Base-by-base conservation (phyloP, 2,329 filamentous ascomycete genomes). In the Trichoderma arundinaceum region DNA sequence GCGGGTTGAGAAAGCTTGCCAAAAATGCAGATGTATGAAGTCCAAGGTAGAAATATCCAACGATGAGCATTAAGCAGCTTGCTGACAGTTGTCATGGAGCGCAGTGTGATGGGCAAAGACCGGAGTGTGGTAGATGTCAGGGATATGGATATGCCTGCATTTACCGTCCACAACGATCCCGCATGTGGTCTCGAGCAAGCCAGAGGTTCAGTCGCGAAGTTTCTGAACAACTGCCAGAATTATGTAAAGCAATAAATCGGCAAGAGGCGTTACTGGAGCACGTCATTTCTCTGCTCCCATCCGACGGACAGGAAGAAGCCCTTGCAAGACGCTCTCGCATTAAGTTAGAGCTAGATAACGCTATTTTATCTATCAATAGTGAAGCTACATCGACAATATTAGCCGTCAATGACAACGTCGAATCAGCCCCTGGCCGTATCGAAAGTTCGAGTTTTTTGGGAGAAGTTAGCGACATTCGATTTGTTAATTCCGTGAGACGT, bases 11-110 rank as follows among this genome's bases (percentile, higher is more conserved):
- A 53, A 53, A 19, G 49, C 49, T 32, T 53, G 49, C 35, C 49
- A 53, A n/a, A 53, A 17, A 53, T 53, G 49, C 49, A 53, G 49
- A 32, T 35, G 28, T 9, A 53, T 53, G 49, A 53, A 53, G 32
- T 53, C 49, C 9, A 53, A 53, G 49, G 49, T 53, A 35, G 35
- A 38, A 9, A 12, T 15, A 5, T 38, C n/a, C n/a, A n/a, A n/a
- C n/a, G n/a, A n/a, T n/a, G n/a, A n/a, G n/a, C n/a, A n/a, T n/a
- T n/a, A n/a, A n/a, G n/a, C n/a, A n/a, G n/a, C n/a, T n/a, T n/a
- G n/a, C n/a, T n/a, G n/a, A n/a, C n/a, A n/a, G n/a, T n/a, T n/a
- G n/a, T n/a, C n/a, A n/a, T n/a, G n/a, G n/a, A n/a, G n/a, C n/a
- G n/a, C 19, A 53, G 49, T 53, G 49, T 35, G 49, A 53, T n/a